phyloP scores from a whole-genome alignment of 768 basidiomycete genomes.

The Suillus brevipes region DNA sequence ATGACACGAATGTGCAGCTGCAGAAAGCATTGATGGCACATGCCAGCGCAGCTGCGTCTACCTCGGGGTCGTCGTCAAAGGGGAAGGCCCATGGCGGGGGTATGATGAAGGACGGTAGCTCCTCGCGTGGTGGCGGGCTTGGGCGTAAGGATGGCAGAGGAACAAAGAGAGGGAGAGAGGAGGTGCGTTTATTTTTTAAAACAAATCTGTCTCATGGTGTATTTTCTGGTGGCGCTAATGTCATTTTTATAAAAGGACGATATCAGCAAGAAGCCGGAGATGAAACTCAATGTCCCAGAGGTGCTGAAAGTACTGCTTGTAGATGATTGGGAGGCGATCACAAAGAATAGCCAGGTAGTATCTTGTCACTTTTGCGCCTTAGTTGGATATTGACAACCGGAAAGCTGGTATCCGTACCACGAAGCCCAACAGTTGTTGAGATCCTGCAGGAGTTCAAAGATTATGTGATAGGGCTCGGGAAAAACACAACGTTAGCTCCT shows the following conservation, averaged over 20 bases:
- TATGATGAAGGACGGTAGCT: slow-evolving; percentile 28
- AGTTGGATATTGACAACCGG: background rate
- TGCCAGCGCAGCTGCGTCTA: slow-evolving; percentile 42
- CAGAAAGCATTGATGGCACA: slow-evolving; percentile 67
- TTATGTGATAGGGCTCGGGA: slow-evolving; percentile 50
- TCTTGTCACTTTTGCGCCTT: background rate
- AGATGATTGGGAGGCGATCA: slow-evolving; percentile 97
- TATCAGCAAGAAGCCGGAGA: slow-evolving; percentile 74
- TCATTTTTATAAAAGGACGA: slow-evolving; percentile 58
- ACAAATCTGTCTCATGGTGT: background rate
- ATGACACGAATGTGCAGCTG: slow-evolving; percentile 73
- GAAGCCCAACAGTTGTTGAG: slow-evolving; percentile 74
- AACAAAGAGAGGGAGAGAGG: slow-evolving; percentile 73
- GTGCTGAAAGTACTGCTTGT: slow-evolving; percentile 86
- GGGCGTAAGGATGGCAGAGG: slow-evolving; percentile 64
- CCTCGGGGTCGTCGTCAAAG: slow-evolving; percentile 33
- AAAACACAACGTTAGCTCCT: slow-evolving; percentile 46
- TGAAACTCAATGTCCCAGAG: slow-evolving; percentile 90
- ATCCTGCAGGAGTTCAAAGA: slow-evolving; percentile 78
- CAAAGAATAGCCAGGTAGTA: slow-evolving; percentile 86
- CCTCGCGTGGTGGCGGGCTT: slow-evolving; percentile 27
- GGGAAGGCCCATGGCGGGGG: slow-evolving; percentile 21
- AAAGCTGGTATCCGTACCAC: slow-evolving; percentile 83
- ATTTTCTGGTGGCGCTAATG: background rate
- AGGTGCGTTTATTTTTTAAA: slow-evolving; percentile 43